These are phyloP conservation scores for Diplodia mutila DNA, from an alignment of 2,329 filamentous ascomycete genomes.

Conservation along the genomic window DNA sequence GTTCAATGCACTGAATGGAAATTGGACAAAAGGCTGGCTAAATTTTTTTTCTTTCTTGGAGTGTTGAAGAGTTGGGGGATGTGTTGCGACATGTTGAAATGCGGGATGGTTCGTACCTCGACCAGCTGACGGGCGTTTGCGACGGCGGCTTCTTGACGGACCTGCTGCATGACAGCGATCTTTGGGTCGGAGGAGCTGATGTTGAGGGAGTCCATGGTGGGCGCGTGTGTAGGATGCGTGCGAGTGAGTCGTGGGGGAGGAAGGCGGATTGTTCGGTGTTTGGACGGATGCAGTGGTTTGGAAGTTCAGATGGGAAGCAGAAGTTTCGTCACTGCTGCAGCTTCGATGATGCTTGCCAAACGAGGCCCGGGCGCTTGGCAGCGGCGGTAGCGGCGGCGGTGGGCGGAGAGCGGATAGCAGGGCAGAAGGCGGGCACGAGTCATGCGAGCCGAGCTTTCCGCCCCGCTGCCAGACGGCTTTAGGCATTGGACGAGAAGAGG, in stretches of 20 bases:
- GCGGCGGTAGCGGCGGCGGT: not conserved
- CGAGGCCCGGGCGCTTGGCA: conserved; percentile 5
- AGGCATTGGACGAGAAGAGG: conserved; percentile 19
- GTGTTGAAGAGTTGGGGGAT: not conserved
- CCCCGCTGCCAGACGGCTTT: conserved; percentile 7
- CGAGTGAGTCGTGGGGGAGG: not conserved
- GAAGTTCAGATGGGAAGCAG: not conserved
- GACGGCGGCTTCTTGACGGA: conserved; percentile 57
- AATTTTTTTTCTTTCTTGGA: too few relatives aligned
- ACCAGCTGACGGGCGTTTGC: conserved; percentile 56
- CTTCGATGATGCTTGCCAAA: conserved; percentile 12
- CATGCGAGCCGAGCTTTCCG: conserved; percentile 9
- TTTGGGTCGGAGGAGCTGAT: conserved; percentile 46
- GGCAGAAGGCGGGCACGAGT: not conserved
- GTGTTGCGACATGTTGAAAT: not conserved
- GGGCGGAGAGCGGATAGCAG: not conserved
- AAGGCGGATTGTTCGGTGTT: not conserved
- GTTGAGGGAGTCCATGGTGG: conserved; percentile 33
- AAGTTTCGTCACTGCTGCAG: conserved; percentile 19
- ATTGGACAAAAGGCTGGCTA: not conserved
- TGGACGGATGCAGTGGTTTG: not conserved
- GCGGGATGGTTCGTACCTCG: conserved; percentile 42
- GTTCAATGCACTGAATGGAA: not conserved
- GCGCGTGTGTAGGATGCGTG: not conserved
- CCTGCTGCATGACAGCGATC: conserved; percentile 55